Conservation (phyloP, 2,329 filamentous ascomycete species). For the Cladophialophora carrionii region DNA sequence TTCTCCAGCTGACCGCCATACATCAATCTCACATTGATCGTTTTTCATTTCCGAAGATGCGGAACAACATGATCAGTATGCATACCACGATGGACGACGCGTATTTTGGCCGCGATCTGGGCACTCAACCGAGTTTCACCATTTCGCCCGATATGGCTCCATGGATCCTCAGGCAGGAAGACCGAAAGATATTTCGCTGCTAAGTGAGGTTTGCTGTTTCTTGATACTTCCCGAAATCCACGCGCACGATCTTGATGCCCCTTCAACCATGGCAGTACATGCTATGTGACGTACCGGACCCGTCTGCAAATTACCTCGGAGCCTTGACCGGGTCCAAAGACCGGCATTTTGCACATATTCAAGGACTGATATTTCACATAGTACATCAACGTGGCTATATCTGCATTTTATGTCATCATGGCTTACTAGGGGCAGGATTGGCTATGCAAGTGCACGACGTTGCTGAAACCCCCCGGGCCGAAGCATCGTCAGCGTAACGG, state of each 20-base stretch:
- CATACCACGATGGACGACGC: conserved; percentile 44
- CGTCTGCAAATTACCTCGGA: not conserved
- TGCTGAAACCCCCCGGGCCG: not conserved
- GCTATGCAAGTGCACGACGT: not conserved
- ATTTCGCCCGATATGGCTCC: conserved; percentile 39
- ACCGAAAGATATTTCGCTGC: conserved; percentile 42
- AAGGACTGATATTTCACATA: not conserved
- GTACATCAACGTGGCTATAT: not conserved
- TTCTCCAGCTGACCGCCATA: conserved; percentile 42
- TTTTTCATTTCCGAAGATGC: conserved; percentile 47
- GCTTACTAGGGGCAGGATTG: not conserved
- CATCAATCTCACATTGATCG: conserved; percentile 49
- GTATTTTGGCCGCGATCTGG: conserved; percentile 44
- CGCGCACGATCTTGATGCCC: not conserved
- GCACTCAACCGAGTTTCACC: conserved; percentile 42
- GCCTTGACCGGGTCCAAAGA: not conserved
- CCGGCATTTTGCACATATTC: not conserved
- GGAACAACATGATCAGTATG: conserved; percentile 45
- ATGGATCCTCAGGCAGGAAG: conserved; percentile 45
- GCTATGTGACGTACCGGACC: not conserved
- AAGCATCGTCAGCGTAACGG: not conserved
- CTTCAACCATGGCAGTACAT: not conserved
- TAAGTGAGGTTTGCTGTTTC: conserved; percentile 46
- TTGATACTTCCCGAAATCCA: conserved; percentile 4
- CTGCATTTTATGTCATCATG: not conserved